Evolutionary conservation across 441 rosid genomes (phyloP).

Genomic region (Macaranga tanarius): DNA sequence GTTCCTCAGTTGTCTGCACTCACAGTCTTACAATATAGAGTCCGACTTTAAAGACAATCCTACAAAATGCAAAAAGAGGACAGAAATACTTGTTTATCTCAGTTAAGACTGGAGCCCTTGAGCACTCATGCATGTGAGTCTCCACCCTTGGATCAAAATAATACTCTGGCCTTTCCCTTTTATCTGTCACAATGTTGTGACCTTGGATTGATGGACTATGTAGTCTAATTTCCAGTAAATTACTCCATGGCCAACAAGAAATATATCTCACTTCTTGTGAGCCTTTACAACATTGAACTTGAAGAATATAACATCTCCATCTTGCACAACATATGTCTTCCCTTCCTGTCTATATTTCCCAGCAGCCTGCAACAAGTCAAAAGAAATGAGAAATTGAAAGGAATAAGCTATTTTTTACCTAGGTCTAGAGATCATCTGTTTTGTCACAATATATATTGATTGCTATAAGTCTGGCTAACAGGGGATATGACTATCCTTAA

Average conservation of each 20-base stretch:
- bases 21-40: neutral
- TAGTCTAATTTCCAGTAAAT: neutral
- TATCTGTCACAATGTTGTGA: neutral
- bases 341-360: slow-evolving; percentile 97
- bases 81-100: slow-evolving; percentile 12
- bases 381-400: neutral
- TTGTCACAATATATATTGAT: neutral
- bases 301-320: slow-evolving; percentile 90
- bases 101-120: slow-evolving; percentile 6
- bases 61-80: slow-evolving; percentile 16
- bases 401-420: neutral
- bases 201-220: slow-evolving; percentile 9
- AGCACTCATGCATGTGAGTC: neutral
- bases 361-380: slow-evolving; percentile 55
- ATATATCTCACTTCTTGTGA: slow-evolving; percentile 75
- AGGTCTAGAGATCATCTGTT: no score
- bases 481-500: neutral
- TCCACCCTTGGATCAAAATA: slow-evolving; percentile 6
- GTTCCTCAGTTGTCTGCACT: slow-evolving; percentile 10
- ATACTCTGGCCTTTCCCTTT: neutral
- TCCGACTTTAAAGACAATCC: neutral
- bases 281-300: slow-evolving; percentile 97
- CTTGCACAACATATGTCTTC: slow-evolving; percentile 90
- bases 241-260: neutral
- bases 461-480: neutral